Conservation (phyloP, 2,329 filamentous ascomycete genomes). For the Penicillium crustosum region DNA sequence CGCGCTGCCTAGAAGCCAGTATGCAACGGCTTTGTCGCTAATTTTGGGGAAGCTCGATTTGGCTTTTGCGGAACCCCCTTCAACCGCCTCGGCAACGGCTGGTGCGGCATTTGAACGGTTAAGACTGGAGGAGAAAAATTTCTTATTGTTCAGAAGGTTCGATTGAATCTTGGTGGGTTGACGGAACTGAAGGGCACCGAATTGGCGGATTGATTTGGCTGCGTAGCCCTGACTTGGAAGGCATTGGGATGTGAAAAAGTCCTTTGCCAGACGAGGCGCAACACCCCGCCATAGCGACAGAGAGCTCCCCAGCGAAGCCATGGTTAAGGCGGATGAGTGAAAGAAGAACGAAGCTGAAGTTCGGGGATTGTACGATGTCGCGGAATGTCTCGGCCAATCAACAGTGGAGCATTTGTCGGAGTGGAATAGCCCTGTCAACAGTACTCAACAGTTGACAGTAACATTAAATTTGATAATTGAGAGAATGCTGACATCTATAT, state of each 20-base stretch:
- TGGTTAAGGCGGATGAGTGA: constrained; percentile 19
- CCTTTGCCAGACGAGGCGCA: constrained; percentile 38
- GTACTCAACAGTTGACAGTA: neutral
- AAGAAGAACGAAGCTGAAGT: constrained; percentile 14
- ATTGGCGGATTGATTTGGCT: constrained; percentile 33
- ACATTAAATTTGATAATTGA: neutral
- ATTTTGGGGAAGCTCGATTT: constrained; percentile 56
- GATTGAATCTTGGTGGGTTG: constrained; percentile 30
- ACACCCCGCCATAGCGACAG: constrained; percentile 35
- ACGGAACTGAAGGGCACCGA: constrained; percentile 30
- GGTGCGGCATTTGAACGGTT: constrained; percentile 25
- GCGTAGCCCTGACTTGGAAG: constrained; percentile 34
- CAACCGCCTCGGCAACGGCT: constrained; percentile 20
- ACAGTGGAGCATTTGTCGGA: constrained; percentile 19
- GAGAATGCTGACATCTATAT: neutral
- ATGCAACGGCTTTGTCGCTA: constrained; percentile 75
- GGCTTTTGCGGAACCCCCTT: constrained; percentile 26
- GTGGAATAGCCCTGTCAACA: neutral
- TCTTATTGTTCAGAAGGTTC: constrained; percentile 23
- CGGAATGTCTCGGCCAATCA: constrained; percentile 23
- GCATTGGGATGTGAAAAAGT: constrained; percentile 46
- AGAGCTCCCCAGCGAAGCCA: constrained; percentile 37
- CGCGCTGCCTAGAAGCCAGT: constrained; percentile 90
- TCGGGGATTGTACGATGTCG: constrained; percentile 21
- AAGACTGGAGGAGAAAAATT: constrained; percentile 30